Evolutionary conservation across 768 basidiomycete genomes (phyloP).

Genomic region (Lactifluus rugatus): DNA sequence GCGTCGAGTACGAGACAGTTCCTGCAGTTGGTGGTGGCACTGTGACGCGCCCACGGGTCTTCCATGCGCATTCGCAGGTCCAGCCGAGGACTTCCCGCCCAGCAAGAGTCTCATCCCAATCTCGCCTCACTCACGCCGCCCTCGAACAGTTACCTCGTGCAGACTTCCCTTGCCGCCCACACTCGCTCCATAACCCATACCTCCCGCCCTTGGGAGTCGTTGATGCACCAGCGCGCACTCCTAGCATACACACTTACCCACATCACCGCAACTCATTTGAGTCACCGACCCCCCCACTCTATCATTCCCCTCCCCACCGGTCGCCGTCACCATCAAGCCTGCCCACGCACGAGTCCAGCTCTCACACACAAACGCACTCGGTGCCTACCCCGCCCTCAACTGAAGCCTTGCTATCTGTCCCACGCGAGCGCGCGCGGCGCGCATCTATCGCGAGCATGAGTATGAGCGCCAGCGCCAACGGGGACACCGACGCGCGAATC

Average conservation of each 20-base stretch:
- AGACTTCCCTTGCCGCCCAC: slow-evolving; percentile 8
- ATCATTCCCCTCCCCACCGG: slow-evolving; percentile 26
- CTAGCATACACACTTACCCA: slow-evolving; percentile 12
- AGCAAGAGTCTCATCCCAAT: slow-evolving; percentile 9
- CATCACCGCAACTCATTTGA: slow-evolving; percentile 19
- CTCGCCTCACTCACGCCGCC: slow-evolving; percentile 12
- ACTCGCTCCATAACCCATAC: slow-evolving; percentile 14
- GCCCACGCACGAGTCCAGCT: slow-evolving; percentile 41
- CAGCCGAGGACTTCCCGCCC: slow-evolving; percentile 34
- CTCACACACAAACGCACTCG: slow-evolving; percentile 36
- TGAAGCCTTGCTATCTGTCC: slow-evolving; percentile 23
- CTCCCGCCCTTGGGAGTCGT: background rate
- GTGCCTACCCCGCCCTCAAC: slow-evolving; percentile 38
- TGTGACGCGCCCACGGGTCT: slow-evolving; percentile 74
- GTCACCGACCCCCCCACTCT: slow-evolving; percentile 23
- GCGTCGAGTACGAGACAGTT: slow-evolving; percentile 72
- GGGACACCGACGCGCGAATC: slow-evolving; percentile 34
- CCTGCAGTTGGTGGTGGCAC: slow-evolving; percentile 89
- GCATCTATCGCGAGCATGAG: slow-evolving; percentile 30
- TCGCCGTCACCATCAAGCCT: slow-evolving; percentile 42
- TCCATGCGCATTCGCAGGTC: slow-evolving; percentile 76
- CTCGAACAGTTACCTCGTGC: background rate
- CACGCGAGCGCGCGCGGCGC: slow-evolving; percentile 23
- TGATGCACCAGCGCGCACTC: background rate
- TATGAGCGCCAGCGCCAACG: slow-evolving; percentile 26